Base-by-base conservation (phyloP, 805 yeast species). In the Nakazawaea molendinolei region DNA sequence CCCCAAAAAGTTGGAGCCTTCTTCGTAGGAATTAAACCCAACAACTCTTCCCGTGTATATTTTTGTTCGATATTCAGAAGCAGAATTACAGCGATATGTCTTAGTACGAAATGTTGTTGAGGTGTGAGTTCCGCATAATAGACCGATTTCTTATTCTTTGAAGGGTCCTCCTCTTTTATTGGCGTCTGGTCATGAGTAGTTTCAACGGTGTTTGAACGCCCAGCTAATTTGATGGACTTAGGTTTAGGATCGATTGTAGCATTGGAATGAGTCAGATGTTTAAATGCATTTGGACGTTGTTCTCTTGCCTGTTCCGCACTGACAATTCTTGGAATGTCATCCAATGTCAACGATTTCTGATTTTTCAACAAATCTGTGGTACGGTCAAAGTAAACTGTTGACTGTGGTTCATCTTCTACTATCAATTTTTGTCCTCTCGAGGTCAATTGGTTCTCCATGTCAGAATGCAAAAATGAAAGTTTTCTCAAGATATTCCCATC, bases 241-340 rank as follows among this genome's bases (percentile, higher is more conserved):
- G 36, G 41, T 23, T 30, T 34, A 4, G 44, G 36, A 30, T 39
- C 37, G 12, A 29, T 34, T 8, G 39, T 20, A n/a, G 39, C 19
- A 16, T 32, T 28, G 15, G 33, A 23, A 24, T 38, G 35, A 6
- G 76, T 76, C 51, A 83, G 89, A 57, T 83, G 94, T 40, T 82
- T 79, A 60, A 82, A 89, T 0, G 96, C 95, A 56, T 87, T 87
- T 2, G 97, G 96, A 40, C 95, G 71, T 51, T 84, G 81, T 43
- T 86, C 95, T 44, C 96, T 68, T 0, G 97, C 95, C 56, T 90
- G 96, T 50, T 92, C 97, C 8, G 95, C 90, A 2, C 97, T 95
- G 6, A 92, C 97, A 52, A 92, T 90, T 45, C 97, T 71, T 6
- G 97, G 95, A 48, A 92, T 92, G 58, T 92, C 99, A 58, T 92